These are phyloP conservation scores for Coemansia sp. DNA, from an alignment of 192 early-diverging fungal genomes.

Conservation along the genomic window DNA sequence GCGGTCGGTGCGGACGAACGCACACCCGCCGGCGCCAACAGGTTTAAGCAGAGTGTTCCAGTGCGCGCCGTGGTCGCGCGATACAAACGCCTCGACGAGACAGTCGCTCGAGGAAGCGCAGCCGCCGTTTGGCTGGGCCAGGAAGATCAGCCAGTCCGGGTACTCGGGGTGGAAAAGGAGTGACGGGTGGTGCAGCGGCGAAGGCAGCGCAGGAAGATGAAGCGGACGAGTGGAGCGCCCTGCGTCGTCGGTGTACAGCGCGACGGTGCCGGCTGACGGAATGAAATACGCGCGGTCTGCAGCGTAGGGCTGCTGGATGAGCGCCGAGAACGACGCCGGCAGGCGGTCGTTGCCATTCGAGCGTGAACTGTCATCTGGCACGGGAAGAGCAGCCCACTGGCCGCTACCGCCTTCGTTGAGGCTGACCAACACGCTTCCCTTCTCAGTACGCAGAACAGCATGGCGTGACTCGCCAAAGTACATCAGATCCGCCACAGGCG, in stretches of 20 bases:
- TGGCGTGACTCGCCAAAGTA: constrained; percentile 70
- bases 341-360: neutral
- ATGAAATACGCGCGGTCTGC: constrained; percentile 66
- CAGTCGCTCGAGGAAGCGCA: constrained; percentile 62
- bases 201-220: constrained; percentile 63
- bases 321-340: constrained; percentile 43
- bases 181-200: constrained; percentile 60
- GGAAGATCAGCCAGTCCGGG: constrained; percentile 79
- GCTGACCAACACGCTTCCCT: constrained; percentile 59
- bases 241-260: constrained; percentile 65
- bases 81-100: constrained; percentile 72
- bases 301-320: constrained; percentile 68
- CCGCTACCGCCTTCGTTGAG: constrained; percentile 62
- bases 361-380: constrained; percentile 4
- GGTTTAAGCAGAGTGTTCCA: constrained; percentile 62
- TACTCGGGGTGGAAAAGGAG: constrained; percentile 86
- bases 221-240: constrained; percentile 62
- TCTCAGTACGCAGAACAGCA: constrained; percentile 58
- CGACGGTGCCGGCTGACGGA: constrained; percentile 46
- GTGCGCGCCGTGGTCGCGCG: constrained; percentile 67
- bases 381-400: constrained; percentile 53
- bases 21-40: constrained; percentile 43
- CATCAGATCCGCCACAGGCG: constrained; percentile 60
- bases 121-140: constrained; percentile 59
- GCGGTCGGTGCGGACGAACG: constrained; percentile 43